Evolutionary conservation across 2,329 filamentous ascomycete genomes (phyloP).

Genomic region (Alternaria novae-zelandiae): DNA sequence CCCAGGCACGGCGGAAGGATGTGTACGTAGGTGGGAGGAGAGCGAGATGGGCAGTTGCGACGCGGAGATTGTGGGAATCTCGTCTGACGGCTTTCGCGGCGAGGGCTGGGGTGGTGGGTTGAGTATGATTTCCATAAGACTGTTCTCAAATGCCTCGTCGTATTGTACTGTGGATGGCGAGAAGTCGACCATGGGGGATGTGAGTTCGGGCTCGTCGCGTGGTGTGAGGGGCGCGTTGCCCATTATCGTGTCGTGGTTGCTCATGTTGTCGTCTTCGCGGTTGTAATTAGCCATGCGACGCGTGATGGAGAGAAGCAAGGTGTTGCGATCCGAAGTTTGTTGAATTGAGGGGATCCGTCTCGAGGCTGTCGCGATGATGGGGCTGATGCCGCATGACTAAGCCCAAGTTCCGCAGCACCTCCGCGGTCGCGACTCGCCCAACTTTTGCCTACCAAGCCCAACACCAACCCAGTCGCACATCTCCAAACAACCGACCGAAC

Average conservation of each 20-base stretch:
- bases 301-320: not conserved
- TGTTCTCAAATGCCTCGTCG: constrained; percentile 54
- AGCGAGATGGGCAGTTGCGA: constrained; percentile 52
- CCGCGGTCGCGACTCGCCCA: constrained; percentile 7
- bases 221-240: constrained; percentile 43
- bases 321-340: not conserved
- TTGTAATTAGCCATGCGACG: not conserved
- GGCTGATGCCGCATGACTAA: constrained; percentile 9
- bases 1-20: constrained; percentile 52
- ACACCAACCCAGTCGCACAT: not conserved
- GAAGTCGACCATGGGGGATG: constrained; percentile 47
- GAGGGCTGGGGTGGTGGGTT: constrained; percentile 34
- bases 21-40: constrained; percentile 51
- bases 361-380: not conserved
- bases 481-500: not conserved
- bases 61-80: constrained; percentile 37
- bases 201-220: constrained; percentile 36
- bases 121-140: constrained; percentile 50
- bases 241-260: constrained; percentile 30
- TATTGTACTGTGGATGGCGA: constrained; percentile 54
- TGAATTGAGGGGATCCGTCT: not conserved
- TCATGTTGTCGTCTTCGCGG: constrained; percentile 16
- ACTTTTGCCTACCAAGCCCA: constrained; percentile 1
- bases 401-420: constrained; percentile 12
- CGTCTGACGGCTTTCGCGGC: constrained; percentile 26